phyloP scores from a whole-genome alignment of 805 yeast species.

The Sugiyamaella boreocaroliniensis region DNA sequence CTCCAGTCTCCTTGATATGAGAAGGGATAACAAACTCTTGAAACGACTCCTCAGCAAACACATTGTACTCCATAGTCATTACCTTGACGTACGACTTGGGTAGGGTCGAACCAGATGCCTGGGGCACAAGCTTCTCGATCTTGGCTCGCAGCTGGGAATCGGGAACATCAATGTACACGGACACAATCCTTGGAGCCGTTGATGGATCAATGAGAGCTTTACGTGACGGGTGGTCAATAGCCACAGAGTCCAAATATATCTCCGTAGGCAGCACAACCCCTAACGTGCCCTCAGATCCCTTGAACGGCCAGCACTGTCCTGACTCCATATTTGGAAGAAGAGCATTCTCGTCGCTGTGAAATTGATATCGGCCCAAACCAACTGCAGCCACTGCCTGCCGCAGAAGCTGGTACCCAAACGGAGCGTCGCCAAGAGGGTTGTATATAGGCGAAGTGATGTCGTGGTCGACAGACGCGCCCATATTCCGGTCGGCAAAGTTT shows the following conservation, averaged over 20 bases:
- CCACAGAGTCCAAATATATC: conserved; percentile 21
- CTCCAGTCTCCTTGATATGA: conserved; percentile 5
- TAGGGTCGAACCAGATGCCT: background rate
- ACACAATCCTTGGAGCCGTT: conserved; percentile 27
- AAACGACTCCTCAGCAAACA: conserved; percentile 15
- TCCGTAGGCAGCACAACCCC: conserved; percentile 23
- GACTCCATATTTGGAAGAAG: conserved; percentile 17
- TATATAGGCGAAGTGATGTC: conserved; percentile 21
- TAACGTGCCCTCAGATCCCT: conserved; percentile 25
- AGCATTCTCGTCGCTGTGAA: conserved; percentile 17
- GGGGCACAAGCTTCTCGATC: background rate
- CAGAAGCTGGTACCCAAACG: conserved; percentile 8
- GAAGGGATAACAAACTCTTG: conserved; percentile 21
- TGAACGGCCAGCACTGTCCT: conserved; percentile 32
- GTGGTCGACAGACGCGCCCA: conserved; percentile 25
- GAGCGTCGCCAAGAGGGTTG: conserved; percentile 12
- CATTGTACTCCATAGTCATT: conserved; percentile 20
- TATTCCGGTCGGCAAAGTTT: conserved; percentile 16
- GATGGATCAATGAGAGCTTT: conserved; percentile 19
- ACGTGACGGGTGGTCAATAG: conserved; percentile 24
- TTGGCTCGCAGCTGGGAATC: conserved; percentile 2
- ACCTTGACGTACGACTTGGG: conserved; percentile 19
- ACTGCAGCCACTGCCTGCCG: conserved; percentile 7
- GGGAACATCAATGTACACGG: conserved; percentile 25
- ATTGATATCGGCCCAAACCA: conserved; percentile 15